Percentiles rank a stretch among this genome's conserved stretches.
Evolutionary conservation across 345 rosid genomes (phyloP).

Genomic region (Melaleuca alternifolia): DNA sequence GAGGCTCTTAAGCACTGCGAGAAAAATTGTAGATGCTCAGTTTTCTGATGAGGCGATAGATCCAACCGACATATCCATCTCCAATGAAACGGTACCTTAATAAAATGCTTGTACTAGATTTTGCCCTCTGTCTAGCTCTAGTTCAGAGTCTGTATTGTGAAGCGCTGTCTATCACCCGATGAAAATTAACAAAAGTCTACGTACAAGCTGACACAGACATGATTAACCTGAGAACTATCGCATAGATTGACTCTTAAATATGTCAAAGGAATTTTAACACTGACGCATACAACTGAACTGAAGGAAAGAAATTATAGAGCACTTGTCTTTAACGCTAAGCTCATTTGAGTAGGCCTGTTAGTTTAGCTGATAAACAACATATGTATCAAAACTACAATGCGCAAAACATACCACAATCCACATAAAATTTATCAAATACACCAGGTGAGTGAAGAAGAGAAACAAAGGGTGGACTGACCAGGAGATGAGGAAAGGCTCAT

Average conservation of each 20-base stretch:
- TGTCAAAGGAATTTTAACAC: not conserved
- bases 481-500: slow-evolving; percentile 80
- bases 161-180: not conserved
- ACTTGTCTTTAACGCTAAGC: not conserved
- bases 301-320: not conserved
- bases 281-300: not conserved
- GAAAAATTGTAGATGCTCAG: not conserved
- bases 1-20: not conserved
- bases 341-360: not conserved
- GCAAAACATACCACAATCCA: not conserved
- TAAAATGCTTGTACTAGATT: not conserved
- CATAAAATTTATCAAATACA: not conserved
- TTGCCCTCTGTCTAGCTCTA: not conserved
- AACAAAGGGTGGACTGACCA: slow-evolving; percentile 37
- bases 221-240: not conserved
- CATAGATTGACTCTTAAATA: not conserved
- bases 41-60: not conserved
- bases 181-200: not conserved
- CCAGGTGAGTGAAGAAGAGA: not conserved
- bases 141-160: not conserved
- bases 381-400: not conserved
- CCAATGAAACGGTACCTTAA: not conserved
- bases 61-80: not conserved
- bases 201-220: not conserved
- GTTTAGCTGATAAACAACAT: not conserved